These are phyloP conservation scores for Catharanthus roseus DNA, from an alignment of 257 asterid genomes.

Conservation along the genomic window DNA sequence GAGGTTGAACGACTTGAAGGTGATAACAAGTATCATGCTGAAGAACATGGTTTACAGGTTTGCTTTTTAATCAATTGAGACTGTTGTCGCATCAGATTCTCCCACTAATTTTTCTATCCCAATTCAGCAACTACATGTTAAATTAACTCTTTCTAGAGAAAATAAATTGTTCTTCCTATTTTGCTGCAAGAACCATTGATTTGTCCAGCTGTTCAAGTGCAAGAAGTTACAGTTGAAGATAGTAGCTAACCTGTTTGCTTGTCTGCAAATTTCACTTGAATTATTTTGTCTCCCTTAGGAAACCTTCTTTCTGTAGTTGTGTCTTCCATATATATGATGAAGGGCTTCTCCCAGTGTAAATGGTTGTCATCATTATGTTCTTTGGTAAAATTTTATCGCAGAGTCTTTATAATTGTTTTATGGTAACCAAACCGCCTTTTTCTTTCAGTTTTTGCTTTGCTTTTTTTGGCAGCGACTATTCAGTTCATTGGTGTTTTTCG, in stretches of 20 bases:
- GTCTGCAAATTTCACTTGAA: neutral
- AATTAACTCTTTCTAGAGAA: neutral
- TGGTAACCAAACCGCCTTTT: neutral
- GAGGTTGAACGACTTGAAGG: conserved; percentile 98
- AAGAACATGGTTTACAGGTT: conserved; percentile 95
- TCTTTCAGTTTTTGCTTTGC: neutral
- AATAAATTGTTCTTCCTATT: neutral
- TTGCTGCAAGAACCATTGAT: neutral
- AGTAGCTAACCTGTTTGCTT: neutral
- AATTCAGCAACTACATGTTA: neutral
- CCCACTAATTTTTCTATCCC: neutral
- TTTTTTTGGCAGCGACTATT: no score
- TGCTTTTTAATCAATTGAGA: conserved; percentile 11
- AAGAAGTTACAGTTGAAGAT: neutral
- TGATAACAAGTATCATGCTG: conserved; percentile 95
- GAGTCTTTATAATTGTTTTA: neutral
- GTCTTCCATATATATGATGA: neutral
- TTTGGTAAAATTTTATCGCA: neutral
- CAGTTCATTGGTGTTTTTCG: neutral
- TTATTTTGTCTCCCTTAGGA: neutral
- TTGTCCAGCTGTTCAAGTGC: neutral
- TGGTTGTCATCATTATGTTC: neutral
- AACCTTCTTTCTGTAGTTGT: neutral
- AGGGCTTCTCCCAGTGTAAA: neutral
- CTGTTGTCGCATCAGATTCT: neutral